Percentiles rank a stretch among this genome's conserved stretches.
These are phyloP conservation scores for Macrolepiota dolichaula DNA, from an alignment of 768 basidiomycete genomes.

Conservation along the genomic window DNA sequence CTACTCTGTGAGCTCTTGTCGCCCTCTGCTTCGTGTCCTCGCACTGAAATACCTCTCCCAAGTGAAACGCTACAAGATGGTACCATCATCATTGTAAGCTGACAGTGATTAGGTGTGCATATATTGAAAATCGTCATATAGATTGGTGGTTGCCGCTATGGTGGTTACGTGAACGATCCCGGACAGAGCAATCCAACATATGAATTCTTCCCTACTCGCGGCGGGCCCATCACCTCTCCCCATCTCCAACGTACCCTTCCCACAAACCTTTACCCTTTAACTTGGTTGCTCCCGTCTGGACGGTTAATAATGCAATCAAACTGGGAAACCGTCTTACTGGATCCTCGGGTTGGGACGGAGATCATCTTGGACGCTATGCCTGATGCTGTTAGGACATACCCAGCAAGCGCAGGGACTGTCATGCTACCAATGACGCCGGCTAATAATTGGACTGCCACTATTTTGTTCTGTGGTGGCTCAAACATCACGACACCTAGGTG, in stretches of 20 bases:
- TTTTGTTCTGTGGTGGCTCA: constrained; percentile 83
- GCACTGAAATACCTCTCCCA: too few species aligned
- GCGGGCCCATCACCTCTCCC: constrained; percentile 53
- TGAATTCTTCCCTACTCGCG: constrained; percentile 68
- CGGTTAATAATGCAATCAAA: constrained; percentile 60
- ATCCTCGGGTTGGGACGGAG: constrained; percentile 54
- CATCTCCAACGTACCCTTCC: constrained; percentile 68
- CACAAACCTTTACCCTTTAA: constrained; percentile 71
- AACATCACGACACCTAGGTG: constrained; percentile 41
- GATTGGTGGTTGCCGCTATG: background rate
- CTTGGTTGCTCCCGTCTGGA: constrained; percentile 68
- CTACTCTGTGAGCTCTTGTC: too few species aligned
- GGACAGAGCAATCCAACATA: constrained; percentile 72
- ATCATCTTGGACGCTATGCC: constrained; percentile 59
- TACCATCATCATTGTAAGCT: constrained; percentile 20
- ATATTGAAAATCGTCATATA: background rate
- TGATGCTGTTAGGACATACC: constrained; percentile 66
- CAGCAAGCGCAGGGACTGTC: constrained; percentile 69
- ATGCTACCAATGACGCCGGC: constrained; percentile 79
- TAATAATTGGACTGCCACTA: constrained; percentile 80
- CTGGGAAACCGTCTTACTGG: constrained; percentile 28
- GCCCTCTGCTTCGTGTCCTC: too few species aligned
- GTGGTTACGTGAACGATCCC: constrained; percentile 48
- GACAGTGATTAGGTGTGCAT: constrained; percentile 46
- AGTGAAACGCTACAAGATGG: too few species aligned